Base-by-base conservation (phyloP, 1,139 yeast genomes). In the Scheffersomyces segobiensis region DNA sequence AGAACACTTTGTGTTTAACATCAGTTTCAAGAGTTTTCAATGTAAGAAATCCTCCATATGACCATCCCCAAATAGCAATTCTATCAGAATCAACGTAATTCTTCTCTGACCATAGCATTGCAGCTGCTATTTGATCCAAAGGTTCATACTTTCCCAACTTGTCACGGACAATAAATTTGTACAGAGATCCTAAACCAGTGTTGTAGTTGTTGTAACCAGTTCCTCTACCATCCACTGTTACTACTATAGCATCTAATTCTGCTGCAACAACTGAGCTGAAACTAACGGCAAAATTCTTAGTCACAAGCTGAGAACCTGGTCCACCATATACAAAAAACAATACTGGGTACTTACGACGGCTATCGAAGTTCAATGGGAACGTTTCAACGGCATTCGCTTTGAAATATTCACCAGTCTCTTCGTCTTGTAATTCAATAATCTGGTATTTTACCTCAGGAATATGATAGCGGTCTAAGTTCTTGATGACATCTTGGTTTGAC, bases 61-160 rank as follows among this genome's bases (percentile, higher is more conserved):
- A 88, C 93, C 95, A 89, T 6, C 96, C 96, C 87, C 92, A 89
- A 56, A 89, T 84, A 1, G 91, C 91, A 14, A 89, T 84, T 62
- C 85, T 79, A 3, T 77, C 75, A 7, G 74, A 67, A 69, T 89
- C 91, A 51, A 89, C 88, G 65, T 84, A 89, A 2, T 80, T 63
- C 60, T 81, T 82, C 7, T 73, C 55, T 1, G 81, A 75, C 87
- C 91, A 89, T 1, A 79, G 62, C 60, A 81, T 81, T 1, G 90
- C 95, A 5, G 93, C 91, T 0, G 83, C 74, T 42, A 89, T 86
- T 71, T 89, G 93, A 70, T 89, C 96, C 46, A 76, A 68, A 2
- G 91, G 88, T 69, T 89, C 96, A 65, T 80, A 84, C 62, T 86
- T 76, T 3, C 95, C 93, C 60, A 89, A 75, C 55, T 82, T 80